These are phyloP conservation scores for Pyrenopolyporus hunteri DNA, from an alignment of 495 filamentous ascomycete species.

Conservation along the genomic window DNA sequence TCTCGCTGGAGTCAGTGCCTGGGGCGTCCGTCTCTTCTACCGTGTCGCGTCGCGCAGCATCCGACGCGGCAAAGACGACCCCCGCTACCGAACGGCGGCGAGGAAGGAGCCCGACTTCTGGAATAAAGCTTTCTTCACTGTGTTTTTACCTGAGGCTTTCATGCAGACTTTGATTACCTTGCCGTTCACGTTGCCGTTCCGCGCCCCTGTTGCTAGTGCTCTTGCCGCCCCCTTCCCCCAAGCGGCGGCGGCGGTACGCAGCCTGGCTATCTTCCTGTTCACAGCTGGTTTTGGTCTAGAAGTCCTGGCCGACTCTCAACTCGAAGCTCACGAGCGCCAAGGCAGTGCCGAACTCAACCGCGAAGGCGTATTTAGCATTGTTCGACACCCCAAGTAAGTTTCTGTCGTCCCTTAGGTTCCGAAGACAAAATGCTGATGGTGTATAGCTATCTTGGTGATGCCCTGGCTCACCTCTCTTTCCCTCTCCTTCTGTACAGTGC, in stretches of 20 bases:
- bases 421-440: constrained; percentile 8
- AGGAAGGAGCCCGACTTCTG: constrained; percentile 61
- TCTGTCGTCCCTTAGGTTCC: neutral
- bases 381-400: constrained; percentile 66
- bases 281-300: constrained; percentile 60
- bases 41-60: constrained; percentile 54
- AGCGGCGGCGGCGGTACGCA: constrained; percentile 36
- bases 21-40: constrained; percentile 61
- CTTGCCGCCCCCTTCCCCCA: constrained; percentile 29
- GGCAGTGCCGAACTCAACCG: constrained; percentile 38
- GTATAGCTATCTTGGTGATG: constrained; percentile 63
- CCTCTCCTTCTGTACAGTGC: constrained; percentile 56
- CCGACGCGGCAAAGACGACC: constrained; percentile 58
- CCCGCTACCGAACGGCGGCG: constrained; percentile 53
- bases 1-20: constrained; percentile 58
- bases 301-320: constrained; percentile 59
- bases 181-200: constrained; percentile 62
- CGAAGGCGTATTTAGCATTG: constrained; percentile 64
- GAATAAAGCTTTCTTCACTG: constrained; percentile 55
- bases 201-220: constrained; percentile 38
- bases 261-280: constrained; percentile 60
- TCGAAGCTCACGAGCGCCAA: constrained; percentile 48
- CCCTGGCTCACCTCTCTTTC: constrained; percentile 60
- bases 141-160: constrained; percentile 60
- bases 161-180: constrained; percentile 60